Conservation (phyloP, 1,284 basidiomycete species). For the Schizophyllum commune region DNA sequence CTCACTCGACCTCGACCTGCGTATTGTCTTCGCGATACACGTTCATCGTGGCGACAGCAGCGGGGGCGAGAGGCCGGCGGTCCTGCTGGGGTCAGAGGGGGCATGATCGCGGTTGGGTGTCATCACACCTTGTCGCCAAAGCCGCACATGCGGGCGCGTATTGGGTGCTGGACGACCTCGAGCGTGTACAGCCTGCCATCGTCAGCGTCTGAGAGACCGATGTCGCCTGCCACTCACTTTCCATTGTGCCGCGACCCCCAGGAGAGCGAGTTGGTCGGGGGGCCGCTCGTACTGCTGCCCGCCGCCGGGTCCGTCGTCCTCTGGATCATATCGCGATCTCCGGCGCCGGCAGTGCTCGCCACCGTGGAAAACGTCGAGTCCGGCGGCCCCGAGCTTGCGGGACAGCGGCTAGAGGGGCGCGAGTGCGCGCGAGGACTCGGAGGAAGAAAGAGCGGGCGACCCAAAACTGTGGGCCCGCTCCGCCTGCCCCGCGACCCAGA, state of each 20-base stretch:
- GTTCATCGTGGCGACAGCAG: conserved; percentile 78
- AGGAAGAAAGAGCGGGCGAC: neutral
- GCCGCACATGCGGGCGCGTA: conserved; percentile 88
- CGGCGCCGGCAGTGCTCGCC: neutral
- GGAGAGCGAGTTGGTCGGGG: neutral
- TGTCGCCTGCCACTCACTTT: neutral
- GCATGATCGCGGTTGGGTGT: conserved; percentile 13
- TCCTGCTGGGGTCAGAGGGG: conserved; percentile 43
- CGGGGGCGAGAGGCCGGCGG: conserved; percentile 83
- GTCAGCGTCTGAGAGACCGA: neutral
- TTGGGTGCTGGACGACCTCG: conserved; percentile 78
- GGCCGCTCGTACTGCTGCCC: neutral
- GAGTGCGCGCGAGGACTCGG: too few relatives aligned
- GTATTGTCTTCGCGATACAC: conserved; percentile 61
- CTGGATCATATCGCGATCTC: neutral
- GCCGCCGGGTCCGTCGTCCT: neutral
- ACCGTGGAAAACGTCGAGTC: neutral
- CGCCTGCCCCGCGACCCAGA: neutral
- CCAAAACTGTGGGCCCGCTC: neutral
- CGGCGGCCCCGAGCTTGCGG: neutral
- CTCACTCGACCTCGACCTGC: conserved; percentile 72
- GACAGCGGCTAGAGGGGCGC: neutral
- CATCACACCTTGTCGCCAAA: conserved; percentile 85
- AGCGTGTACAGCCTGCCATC: conserved; percentile 66
- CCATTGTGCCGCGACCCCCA: neutral